A percentile compares a stretch with the other conserved stretches of the same genome.
Evolutionary conservation across 352 stramenopile genomes (phyloP).

Genomic region (Pythium monospermum): DNA sequence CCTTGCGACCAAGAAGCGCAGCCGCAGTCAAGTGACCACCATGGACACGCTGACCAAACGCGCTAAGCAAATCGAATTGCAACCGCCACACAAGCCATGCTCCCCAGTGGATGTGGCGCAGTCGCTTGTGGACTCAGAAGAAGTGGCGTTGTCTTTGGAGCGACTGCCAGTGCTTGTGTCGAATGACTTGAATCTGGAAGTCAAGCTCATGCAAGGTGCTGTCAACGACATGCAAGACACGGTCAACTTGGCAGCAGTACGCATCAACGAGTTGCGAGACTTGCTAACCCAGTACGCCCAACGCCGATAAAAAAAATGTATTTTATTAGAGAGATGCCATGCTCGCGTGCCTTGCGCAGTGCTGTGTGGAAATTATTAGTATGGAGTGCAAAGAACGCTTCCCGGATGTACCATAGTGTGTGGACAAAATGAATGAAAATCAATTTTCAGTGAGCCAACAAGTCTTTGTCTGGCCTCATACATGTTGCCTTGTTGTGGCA

Average conservation of each 20-base stretch:
- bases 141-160: no score
- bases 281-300: constrained; percentile 16
- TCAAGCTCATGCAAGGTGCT: constrained; percentile 21
- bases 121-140: no score
- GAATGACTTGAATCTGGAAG: constrained; percentile 18
- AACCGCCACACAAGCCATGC: no score
- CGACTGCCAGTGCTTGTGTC: constrained; percentile 3
- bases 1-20: constrained; percentile 15
- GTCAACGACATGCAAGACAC: constrained; percentile 22
- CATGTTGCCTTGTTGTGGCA: background rate
- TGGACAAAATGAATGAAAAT: no score
- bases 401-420: background rate
- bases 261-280: constrained; percentile 17
- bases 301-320: constrained; percentile 9
- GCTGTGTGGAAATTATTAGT: no score
- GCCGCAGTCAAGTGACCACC: background rate
- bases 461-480: background rate
- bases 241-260: constrained; percentile 8
- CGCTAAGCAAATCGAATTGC: constrained; percentile 15
- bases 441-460: no score
- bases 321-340: no score
- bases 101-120: constrained; percentile 17
- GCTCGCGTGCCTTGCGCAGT: no score
- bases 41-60: constrained; percentile 16
- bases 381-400: no score